Evolutionary conservation across 148 eudicot genomes (phyloP), one percentile per base, ranked within the genome.

Genomic region (Cornus florida): DNA sequence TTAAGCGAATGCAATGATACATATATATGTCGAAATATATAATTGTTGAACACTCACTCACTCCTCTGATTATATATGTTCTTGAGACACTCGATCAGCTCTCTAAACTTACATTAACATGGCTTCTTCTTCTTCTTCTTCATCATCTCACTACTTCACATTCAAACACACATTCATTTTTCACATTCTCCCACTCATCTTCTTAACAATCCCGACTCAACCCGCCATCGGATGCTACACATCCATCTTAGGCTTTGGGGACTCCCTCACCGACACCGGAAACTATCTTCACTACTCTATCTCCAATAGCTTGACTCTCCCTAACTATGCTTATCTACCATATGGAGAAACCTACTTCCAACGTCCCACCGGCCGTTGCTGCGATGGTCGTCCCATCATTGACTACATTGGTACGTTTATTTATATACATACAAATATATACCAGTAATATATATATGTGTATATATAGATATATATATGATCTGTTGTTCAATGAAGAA

Each of bases 211-310:
- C 31, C 16, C 16, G 14, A 23, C 28, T 7, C 60, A 3, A 23
- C 20, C 4, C 2, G 12, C 71, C 43, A 43, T 10, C 13, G 70
- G 57, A 38, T 82, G 82, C 65, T 85, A 71, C 73, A 77, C 75
- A 20, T 82, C 88, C 33, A 87, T 87, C 11, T 71, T 85, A 41
- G 81, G 88, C 82, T 87, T 87, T 11, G 90, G 90, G 2, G 86
- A 87, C 50, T 87, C 88, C 1, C 62, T 87, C 7, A 82, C 90
- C 2, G 90, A 87, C 38, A 87, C 88, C n/a, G 90, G 90, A 14
- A 87, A 87, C 70, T 56, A 67, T 1, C 7, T 75, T 8, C 76
- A 53, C 32, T 77, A 75, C 60, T 32, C 78, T 4, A 28, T 28
- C 28, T 28, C 28, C 12, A 24, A 10, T 31, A 5, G 11, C 69